Evolutionary conservation across 768 basidiomycete species (phyloP).

Genomic region (Russula emetica): DNA sequence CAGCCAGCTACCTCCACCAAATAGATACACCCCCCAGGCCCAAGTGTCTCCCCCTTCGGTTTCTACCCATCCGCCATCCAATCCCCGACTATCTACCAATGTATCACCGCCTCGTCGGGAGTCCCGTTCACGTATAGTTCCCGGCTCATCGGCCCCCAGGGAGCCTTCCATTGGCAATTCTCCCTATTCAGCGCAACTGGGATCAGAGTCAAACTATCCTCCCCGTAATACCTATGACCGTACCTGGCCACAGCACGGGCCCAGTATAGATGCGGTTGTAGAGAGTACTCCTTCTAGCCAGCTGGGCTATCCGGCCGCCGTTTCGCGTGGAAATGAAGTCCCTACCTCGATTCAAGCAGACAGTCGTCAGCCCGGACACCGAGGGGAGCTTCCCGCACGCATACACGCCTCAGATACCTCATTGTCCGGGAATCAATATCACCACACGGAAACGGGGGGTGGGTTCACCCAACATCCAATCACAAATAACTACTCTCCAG

Average conservation of each 20-base stretch:
- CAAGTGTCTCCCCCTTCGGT: background rate
- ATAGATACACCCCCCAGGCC: background rate
- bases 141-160: background rate
- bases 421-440: slow-evolving; percentile 1
- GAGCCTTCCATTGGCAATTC: background rate
- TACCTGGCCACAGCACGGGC: background rate
- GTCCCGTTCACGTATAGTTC: slow-evolving; percentile 7
- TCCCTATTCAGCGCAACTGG: slow-evolving; percentile 4
- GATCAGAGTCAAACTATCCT: slow-evolving; percentile 3
- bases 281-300: background rate
- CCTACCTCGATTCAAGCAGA: background rate
- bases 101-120: slow-evolving; percentile 16
- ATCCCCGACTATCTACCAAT: background rate
- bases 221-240: slow-evolving; percentile 1
- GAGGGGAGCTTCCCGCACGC: background rate
- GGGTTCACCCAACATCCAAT: slow-evolving; percentile 1
- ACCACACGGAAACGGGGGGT: background rate
- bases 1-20: background rate
- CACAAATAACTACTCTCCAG: slow-evolving; percentile 5
- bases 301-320: background rate
- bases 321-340: background rate
- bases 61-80: background rate
- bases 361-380: background rate
- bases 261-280: background rate
- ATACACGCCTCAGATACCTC: background rate